Conservation (phyloP, 805 yeast species). For the Yarrowia divulgata region DNA sequence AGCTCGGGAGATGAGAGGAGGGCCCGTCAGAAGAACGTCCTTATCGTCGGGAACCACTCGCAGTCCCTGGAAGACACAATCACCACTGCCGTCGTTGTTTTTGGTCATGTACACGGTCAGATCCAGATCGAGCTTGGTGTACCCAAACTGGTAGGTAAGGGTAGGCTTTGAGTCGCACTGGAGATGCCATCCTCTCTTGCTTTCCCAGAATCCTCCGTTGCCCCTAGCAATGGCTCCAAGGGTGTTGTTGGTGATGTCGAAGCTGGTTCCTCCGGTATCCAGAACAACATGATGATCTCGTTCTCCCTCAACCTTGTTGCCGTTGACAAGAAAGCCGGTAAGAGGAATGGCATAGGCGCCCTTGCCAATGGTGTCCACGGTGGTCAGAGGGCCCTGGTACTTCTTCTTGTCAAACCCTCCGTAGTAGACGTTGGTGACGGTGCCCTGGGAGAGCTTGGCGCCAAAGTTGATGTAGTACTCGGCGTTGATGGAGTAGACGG, state of each 20-base stretch:
- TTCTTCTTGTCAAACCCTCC: constrained; percentile 1
- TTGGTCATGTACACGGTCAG: not conserved
- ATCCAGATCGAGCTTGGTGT: not conserved
- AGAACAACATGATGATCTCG: not conserved
- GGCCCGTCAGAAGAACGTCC: not conserved
- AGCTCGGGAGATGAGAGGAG: constrained; percentile 6
- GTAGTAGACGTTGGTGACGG: constrained; percentile 3
- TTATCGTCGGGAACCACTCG: not conserved
- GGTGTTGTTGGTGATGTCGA: constrained; percentile 7
- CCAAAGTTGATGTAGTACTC: constrained; percentile 2
- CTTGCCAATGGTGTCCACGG: not conserved
- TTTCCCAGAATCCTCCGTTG: constrained; percentile 8
- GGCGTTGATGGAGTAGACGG: not conserved
- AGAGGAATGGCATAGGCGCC: not conserved
- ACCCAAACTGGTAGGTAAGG: constrained; percentile 14
- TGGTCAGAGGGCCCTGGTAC: constrained; percentile 19
- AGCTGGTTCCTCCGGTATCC: not conserved
- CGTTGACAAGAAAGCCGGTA: not conserved
- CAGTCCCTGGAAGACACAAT: not conserved
- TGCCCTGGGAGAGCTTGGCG: not conserved
- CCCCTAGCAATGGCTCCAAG: not conserved
- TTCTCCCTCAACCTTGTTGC: not conserved
- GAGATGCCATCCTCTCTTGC: not conserved
- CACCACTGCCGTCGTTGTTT: not conserved
- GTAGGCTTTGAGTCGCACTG: not conserved